Base-by-base conservation (phyloP, 345 rosid genomes). In the Acer campestre region DNA sequence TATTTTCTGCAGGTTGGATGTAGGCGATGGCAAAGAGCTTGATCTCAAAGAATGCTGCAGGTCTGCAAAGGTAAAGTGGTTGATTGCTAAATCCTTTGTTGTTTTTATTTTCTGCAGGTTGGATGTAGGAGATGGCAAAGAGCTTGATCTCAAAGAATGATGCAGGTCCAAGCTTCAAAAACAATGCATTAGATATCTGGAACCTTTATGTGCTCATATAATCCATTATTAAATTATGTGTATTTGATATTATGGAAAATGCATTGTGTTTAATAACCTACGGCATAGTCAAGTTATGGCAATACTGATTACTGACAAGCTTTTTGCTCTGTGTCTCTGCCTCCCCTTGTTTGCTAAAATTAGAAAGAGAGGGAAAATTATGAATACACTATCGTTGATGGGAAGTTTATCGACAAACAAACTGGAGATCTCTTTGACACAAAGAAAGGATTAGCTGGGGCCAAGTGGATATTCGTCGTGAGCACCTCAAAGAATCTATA, bases 291-390 rank as follows among this genome's bases (percentile, higher is more conserved):
- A 29, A 29, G 75, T 74, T 27, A 73, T 5, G 29, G 20, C 48
- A 46, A 25, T 73, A 71, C 76, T 81, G 16, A 68, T 55, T 73
- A 71, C 76, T 81, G 16, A 71, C 59, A 10, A 65, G 22, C 9
- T 51, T 55, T 46, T 10, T 16, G 23, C 40, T 59, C 46, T n/a
- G 23, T 58, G 7, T 17, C 17, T 5, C 44, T 61, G 25, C 67
- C 69, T 66, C 1, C 46, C 72, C 29, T 1, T 44, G 73, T 63
- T 29, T 75, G 40, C 59, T 75, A 70, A 61, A 51, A 75, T 81
- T 89, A 95, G 99, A 91, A 92, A 92, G 99, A 95, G 88, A 89
- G 99, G 85, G 89, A 88, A 79, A 78, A 89, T 68, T 93, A 87
- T 40, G 97, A 95, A 80, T 93, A 91, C 76, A 68, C 80, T 70